phyloP scores from a whole-genome alignment of 768 basidiomycete species.

The Rhodotorula taiwanensis region DNA sequence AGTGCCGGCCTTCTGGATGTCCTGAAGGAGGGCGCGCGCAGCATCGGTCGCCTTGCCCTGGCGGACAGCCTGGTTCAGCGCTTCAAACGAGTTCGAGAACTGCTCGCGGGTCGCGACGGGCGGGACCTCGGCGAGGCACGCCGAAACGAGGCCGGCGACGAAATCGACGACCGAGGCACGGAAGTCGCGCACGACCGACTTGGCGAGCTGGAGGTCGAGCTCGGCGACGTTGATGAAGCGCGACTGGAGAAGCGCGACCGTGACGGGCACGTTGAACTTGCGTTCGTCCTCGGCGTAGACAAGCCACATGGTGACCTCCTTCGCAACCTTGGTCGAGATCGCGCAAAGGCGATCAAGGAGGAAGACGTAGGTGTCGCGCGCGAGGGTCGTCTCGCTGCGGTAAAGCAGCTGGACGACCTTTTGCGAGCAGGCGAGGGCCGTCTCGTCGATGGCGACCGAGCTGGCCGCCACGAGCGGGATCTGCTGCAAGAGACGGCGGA shows the following conservation, averaged over 20 bases:
- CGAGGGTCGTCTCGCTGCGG: constrained; percentile 76
- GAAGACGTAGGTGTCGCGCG: constrained; percentile 76
- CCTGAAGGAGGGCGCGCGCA: constrained; percentile 62
- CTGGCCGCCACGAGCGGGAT: constrained; percentile 74
- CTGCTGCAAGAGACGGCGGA: constrained; percentile 74
- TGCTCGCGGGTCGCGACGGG: constrained; percentile 68
- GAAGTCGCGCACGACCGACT: constrained; percentile 69
- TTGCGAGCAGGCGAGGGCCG: constrained; percentile 86
- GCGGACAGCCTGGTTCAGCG: constrained; percentile 65
- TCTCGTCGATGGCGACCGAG: constrained; percentile 70
- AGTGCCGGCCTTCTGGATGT: constrained; percentile 58
- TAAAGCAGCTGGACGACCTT: constrained; percentile 93
- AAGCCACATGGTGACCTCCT: constrained; percentile 94
- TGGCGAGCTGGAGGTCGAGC: constrained; percentile 85
- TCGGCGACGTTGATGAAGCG: constrained; percentile 68
- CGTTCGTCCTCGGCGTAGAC: constrained; percentile 97
- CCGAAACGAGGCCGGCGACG: constrained; percentile 72
- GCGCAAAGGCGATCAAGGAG: constrained; percentile 83
- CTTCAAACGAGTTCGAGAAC: constrained; percentile 71
- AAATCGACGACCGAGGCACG: constrained; percentile 71
- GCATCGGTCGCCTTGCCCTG: constrained; percentile 74
- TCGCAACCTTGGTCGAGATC: constrained; percentile 81
- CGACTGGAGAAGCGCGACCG: constrained; percentile 75
- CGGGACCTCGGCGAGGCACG: constrained; percentile 73
- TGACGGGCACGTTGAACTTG: constrained; percentile 92